Evolutionary conservation across 2,329 filamentous ascomycete genomes (phyloP), one percentile per base, ranked within the genome.

Genomic region (Penicillium sp.): DNA sequence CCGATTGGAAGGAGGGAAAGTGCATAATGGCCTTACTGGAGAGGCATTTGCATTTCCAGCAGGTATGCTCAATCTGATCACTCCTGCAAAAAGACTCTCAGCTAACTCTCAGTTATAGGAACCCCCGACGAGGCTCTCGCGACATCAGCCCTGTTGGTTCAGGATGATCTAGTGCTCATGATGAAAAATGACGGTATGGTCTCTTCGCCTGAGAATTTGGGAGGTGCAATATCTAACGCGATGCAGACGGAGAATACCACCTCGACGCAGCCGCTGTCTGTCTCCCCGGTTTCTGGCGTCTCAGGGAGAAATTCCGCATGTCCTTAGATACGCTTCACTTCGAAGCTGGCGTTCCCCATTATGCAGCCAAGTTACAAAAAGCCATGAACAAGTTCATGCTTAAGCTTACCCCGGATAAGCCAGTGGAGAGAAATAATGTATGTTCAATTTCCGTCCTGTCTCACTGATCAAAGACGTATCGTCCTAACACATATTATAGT

Each of bases 291-390:
- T 60, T 60, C 35, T 60, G 58, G 58, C 55, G 58, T 3, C 50
- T 60, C 4, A 58, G 45, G 24, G 58, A 60, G 20, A 60, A 60
- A 18, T 60, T 60, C 40, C 55, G 55, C 47, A 60, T 60, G 58
- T 60, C 58, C 37, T 55, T 60, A 35, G 58, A 60, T 22, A 60
- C 58, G 2, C 43, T 60, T 7, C 58, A 60, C 34, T 57, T 60
- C 22, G 58, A 60, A 46, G 58, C 58, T 11, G 58, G 55, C 5
- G 58, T 60, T n/a, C 58, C 58, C 7, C 58, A 60, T 20, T 60
- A 60, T 20, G 58, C 35, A 8, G 42, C 55, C 2, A 60, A 60
- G 37, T 24, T 60, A 16, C 58, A 60, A 45, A 58, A 50, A 16
- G 24, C 58, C 6, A 60, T 60, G 58, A 60, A 60, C 37, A 52